Evolutionary conservation across 148 eudicot species (phyloP).

Genomic region (Linanthus parryae): DNA sequence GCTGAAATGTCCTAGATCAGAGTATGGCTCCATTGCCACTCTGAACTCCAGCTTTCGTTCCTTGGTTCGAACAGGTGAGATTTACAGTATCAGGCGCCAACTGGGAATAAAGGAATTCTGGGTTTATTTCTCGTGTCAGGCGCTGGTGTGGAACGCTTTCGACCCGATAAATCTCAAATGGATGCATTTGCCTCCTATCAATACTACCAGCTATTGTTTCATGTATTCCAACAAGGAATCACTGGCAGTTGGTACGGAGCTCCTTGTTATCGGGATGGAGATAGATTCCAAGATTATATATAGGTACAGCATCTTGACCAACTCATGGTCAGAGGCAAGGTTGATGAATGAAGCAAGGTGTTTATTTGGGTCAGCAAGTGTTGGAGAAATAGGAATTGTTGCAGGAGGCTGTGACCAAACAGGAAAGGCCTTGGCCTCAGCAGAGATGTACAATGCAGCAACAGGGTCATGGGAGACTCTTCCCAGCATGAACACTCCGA

Average conservation of each 20-base stretch:
- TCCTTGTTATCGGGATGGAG: constrained; percentile 22
- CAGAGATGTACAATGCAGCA: constrained; percentile 29
- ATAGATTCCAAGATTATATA: constrained; percentile 14
- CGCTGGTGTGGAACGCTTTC: constrained; percentile 22
- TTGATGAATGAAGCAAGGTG: constrained; percentile 18
- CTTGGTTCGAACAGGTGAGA: constrained; percentile 17
- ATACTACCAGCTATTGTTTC: constrained; percentile 16
- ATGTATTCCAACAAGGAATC: constrained; percentile 25
- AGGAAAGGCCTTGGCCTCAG: constrained; percentile 19
- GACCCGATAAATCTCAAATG: constrained; percentile 17
- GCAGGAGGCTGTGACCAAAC: constrained; percentile 25
- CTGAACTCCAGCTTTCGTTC: constrained; percentile 13
- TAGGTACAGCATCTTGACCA: constrained; percentile 19
- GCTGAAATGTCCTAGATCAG: constrained; percentile 15
- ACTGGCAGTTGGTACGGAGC: constrained; percentile 22
- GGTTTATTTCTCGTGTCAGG: constrained; percentile 21
- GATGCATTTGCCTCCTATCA: constrained; percentile 23
- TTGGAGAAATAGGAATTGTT: constrained; percentile 16
- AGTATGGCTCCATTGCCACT: constrained; percentile 20
- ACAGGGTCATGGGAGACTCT: constrained; percentile 22
- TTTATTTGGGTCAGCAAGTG: constrained; percentile 22
- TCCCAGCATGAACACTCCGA: constrained; percentile 25
- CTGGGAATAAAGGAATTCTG: constrained; percentile 18
- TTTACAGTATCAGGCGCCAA: constrained; percentile 19
- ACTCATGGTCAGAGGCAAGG: constrained; percentile 17